Evolutionary conservation across 768 basidiomycete species (phyloP), one percentile per base, ranked within the genome.

Genomic region (Leccinum barrowsii): DNA sequence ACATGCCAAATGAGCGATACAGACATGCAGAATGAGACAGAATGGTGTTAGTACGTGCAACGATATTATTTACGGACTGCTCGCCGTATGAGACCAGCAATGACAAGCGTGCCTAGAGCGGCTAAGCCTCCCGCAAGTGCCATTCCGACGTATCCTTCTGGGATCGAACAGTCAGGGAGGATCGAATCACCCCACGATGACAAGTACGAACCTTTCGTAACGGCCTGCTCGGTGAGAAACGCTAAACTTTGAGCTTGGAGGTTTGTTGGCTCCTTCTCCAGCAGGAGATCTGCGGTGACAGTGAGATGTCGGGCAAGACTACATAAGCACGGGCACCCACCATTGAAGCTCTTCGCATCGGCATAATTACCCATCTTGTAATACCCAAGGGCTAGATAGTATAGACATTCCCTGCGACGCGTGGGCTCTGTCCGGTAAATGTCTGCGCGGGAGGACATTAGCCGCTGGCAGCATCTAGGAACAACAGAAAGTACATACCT

Each of bases 91-190:
- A 92, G 77, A 76, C 84, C 77, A 70, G 90, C 88, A 56, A 92
- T 58, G 58, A 89, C 71, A 50, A 93, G 73, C 30, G 89, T 85
- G 53, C 92, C 90, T 21, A 96, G 67, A 13, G 96, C 94, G 13
- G 91, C 94, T 44, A 83, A 88, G 55, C 94, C 93, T 52, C 95
- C 95, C 19, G 87, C 92, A 46, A 99, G 80, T 13, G 94, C 97
- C 89, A 99, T 94, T 50, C 97, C 97, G 52, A 98, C 92, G 72
- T 98, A 98, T n/a, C 95, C 95, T 74, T 99, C 96, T 95, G 72
- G 6, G 35, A 51, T 52, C 28, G 30, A 50, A 52, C 44, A 35
- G 49, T 60, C 12, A 57, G 28, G 48, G 17, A 26, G 37, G 32
- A 10, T 48, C 3, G 11, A 22, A 28, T 34, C 22, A 30, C n/a